Conservation (phyloP, 2,329 filamentous ascomycete genomes). For the Apiospora phragmitis region DNA sequence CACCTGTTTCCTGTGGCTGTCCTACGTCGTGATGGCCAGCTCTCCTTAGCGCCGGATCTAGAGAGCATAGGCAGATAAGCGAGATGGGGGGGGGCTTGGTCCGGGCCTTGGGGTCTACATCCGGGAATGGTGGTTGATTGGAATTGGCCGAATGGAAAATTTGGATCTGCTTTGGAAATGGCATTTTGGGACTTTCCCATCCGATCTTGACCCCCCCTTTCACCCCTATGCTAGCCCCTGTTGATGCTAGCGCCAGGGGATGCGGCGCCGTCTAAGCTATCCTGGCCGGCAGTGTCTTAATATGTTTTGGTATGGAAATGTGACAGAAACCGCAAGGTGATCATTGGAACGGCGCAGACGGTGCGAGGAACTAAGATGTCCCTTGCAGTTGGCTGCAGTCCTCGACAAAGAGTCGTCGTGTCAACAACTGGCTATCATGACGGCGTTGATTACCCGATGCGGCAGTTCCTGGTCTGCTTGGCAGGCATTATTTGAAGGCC, state of each 20-base stretch:
- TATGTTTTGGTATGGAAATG: background rate
- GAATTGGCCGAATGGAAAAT: background rate
- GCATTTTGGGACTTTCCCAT: background rate
- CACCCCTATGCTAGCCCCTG: background rate
- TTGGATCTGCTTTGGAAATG: background rate
- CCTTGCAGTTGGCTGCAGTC: background rate
- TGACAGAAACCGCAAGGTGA: background rate
- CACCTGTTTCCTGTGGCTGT: slow-evolving; percentile 9
- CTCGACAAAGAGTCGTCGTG: background rate
- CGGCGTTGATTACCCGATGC: background rate
- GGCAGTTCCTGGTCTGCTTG: background rate
- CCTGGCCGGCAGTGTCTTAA: background rate
- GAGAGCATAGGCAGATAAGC: background rate
- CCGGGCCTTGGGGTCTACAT: background rate
- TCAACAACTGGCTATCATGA: slow-evolving; percentile 5
- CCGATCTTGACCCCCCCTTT: background rate
- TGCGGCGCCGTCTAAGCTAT: background rate
- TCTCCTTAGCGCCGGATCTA: background rate
- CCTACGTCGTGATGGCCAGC: background rate
- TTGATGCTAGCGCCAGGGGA: background rate
- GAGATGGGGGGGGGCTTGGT: background rate
- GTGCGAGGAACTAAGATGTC: background rate
- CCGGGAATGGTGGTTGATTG: background rate
- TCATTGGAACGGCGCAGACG: background rate
- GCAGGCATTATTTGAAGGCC: background rate